phyloP scores from a whole-genome alignment of 2,329 filamentous ascomycete genomes.

The Colletotrichum neosansevieriae region DNA sequence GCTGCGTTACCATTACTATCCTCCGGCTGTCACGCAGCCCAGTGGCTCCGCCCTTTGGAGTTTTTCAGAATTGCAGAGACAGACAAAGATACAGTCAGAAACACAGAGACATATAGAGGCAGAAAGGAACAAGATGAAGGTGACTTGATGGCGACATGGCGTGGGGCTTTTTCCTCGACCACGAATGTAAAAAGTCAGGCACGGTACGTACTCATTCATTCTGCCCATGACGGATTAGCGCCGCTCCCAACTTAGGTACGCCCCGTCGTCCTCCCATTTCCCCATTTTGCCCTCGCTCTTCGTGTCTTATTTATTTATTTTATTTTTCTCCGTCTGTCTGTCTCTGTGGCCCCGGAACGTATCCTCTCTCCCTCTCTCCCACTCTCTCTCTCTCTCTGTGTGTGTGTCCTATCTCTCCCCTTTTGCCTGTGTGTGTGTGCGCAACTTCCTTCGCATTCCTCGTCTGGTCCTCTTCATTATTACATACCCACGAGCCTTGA shows the following conservation, averaged over 20 bases:
- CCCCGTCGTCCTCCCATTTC: slow-evolving; percentile 32
- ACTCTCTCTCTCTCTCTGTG: no score
- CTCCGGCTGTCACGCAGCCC: slow-evolving; percentile 10
- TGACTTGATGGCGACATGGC: slow-evolving; percentile 18
- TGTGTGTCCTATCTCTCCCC: background rate
- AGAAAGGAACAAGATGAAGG: slow-evolving; percentile 2
- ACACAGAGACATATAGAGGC: background rate
- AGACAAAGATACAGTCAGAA: background rate
- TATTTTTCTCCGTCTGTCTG: slow-evolving; percentile 4
- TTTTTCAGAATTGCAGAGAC: background rate
- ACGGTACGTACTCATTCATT: slow-evolving; percentile 6
- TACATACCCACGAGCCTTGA: slow-evolving; percentile 16
- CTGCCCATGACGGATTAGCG: slow-evolving; percentile 25
- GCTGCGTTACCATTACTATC: slow-evolving; percentile 12
- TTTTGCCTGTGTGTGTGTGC: background rate
- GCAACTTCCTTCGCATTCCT: slow-evolving; percentile 17
- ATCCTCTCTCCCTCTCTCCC: no score
- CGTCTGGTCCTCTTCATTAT: slow-evolving; percentile 22
- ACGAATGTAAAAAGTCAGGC: background rate
- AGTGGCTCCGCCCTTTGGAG: slow-evolving; percentile 9
- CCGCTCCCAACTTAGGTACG: slow-evolving; percentile 2
- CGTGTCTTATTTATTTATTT: slow-evolving; percentile 18
- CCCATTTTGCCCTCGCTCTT: slow-evolving; percentile 26
- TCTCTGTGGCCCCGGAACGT: background rate
- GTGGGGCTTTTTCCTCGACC: slow-evolving; percentile 7